Base-by-base conservation (phyloP, 1,139 yeast species). In the Kazachstania sp. region DNA sequence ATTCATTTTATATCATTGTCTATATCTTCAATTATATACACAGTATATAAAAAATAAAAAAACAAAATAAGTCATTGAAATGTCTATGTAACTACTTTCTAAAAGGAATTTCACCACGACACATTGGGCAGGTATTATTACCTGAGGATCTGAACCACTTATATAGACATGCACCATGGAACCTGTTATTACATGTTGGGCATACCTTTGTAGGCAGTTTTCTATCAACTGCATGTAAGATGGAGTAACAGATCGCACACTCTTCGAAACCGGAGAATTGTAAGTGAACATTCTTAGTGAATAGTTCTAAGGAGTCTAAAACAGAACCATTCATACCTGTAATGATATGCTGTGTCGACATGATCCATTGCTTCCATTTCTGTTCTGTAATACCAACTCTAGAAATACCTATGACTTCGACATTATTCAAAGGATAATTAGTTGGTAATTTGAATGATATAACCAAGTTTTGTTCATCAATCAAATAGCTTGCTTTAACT, bases 131-230 rank as follows among this genome's bases (percentile, higher is more conserved):
- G 1, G 95, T 83, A 55, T 87, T 83, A 48, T 86, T 77, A 41
- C 94, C 94, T 16, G 95, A 86, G 57, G 95, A 87, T 71, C 87
- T 86, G 69, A 92, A 92, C 99, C 99, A 92, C 65, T 90, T 86
- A 72, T 87, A 90, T 48, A 92, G 73, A 73, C 99, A 92, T 11
- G 94, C 95, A n/a, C 96, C 83, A 65, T 92, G 99, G 73, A 90
- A 92, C 66, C 84, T 86, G 71, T 94, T 90, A 60, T 80, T 80
- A 73, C 99, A 92, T 0, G 96, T 88, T 13, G 83, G 73, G 68
- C 99, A 92, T 5, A 76, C 77, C 68, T 88, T 90, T 35, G 87
- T 79, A 4, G 99, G 98, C 51, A 92, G 74, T 3, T 96, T 83
- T 60, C 86, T 85, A 60, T 90, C 97, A 56, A 86, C 92, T 13